Evolutionary conservation across 2,329 filamentous ascomycete genomes (phyloP), one percentile per base, ranked within the genome.

Genomic region (Arthrobotrys iridis): DNA sequence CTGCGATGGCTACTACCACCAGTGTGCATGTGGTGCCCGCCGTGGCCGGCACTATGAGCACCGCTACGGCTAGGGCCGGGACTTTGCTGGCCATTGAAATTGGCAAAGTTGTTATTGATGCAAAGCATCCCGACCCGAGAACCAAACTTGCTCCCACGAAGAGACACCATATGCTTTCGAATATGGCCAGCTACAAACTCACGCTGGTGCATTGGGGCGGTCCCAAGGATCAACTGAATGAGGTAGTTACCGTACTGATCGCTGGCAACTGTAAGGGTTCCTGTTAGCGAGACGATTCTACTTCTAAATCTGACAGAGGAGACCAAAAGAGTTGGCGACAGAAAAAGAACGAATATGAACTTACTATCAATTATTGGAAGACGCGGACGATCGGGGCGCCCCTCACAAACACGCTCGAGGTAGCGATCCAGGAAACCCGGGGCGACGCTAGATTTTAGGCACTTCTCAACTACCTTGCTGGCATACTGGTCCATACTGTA

Each of bases 401-500:
- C 93, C 82, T 97, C 94, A 82, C 93, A 98, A 75, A 99, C 93
- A 75, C 93, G 91, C 81, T 96, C 91, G 73, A 99, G 89, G 81
- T 98, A 99, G 76, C 93, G 92, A 76, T 93, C 88, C 45, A 99
- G 87, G 81, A 99, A 99, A 50, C 98, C 94, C 24, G 87, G 84
- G 46, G 94, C 93, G 83, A 99, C 96, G 22, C 52, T 57, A 10
- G 70, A 67, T 85, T 99, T 99, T 79, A 99, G 88, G 80, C 95
- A 99, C 84, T 99, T 99, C 84, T 99, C 94, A 76, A 99, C 94
- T 46, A 99, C 95, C 83, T 99, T 99, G 74, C 95, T 99, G 45
- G 95, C 96, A 81, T 97, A 99, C 81, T 99, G 95, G 79, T 99
- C 95, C 87, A 96, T 97, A 83, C 94, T 98, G 84, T 98, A 99